Conservation (phyloP, 2,329 filamentous ascomycete species). For the Xylariaceae sp. region DNA sequence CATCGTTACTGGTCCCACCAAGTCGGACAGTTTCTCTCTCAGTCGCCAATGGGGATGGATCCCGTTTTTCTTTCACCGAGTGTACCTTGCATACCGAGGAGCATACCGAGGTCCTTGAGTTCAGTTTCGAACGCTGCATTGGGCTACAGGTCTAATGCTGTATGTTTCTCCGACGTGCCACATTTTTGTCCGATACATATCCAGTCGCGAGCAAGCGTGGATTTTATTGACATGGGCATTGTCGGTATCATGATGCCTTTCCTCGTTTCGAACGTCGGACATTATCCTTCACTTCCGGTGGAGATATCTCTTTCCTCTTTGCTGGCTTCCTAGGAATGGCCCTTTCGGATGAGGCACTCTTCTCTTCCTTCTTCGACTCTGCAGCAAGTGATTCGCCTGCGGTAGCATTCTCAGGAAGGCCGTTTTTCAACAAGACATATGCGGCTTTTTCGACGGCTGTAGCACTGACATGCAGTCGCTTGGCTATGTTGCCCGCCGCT, state of each 20-base stretch:
- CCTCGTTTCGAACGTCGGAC: constrained; percentile 13
- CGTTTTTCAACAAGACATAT: constrained; percentile 58
- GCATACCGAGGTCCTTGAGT: constrained; percentile 10
- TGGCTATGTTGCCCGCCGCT: constrained; percentile 39
- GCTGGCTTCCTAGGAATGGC: constrained; percentile 2
- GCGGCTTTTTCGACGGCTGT: constrained; percentile 67
- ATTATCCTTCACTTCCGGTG: constrained; percentile 4
- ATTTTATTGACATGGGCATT: no score
- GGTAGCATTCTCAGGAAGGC: constrained; percentile 5
- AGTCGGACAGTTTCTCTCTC: constrained; percentile 25
- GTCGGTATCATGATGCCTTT: constrained; percentile 9
- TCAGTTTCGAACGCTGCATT: constrained; percentile 4
- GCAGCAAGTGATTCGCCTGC: constrained; percentile 1
- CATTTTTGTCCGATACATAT: no score
- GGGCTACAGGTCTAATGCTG: neutral
- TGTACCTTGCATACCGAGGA: constrained; percentile 19
- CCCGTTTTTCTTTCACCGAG: constrained; percentile 20
- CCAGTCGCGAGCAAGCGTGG: neutral
- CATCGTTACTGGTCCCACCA: constrained; percentile 4
- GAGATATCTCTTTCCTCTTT: constrained; percentile 8
- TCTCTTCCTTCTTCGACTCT: constrained; percentile 8
- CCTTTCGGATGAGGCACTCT: constrained; percentile 11
- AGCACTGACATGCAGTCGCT: constrained; percentile 51
- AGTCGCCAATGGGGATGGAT: constrained; percentile 15
- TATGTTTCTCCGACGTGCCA: neutral